A percentile compares a stretch with the other conserved stretches of the same genome.
Evolutionary conservation across 495 filamentous ascomycete genomes (phyloP).

Genomic region (Hypoxylon cercidicola): DNA sequence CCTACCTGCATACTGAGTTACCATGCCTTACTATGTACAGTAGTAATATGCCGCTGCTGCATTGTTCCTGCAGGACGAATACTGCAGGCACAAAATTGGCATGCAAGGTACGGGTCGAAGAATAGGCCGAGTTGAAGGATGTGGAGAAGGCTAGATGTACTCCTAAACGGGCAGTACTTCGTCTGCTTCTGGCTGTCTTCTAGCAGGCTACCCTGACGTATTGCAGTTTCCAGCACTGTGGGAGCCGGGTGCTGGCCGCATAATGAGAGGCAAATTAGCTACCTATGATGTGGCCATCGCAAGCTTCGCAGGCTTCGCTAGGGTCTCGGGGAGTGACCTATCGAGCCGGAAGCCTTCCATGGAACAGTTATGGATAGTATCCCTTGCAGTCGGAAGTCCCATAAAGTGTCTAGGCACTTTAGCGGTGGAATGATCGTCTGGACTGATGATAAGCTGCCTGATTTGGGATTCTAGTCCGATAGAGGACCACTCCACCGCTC

Average conservation of each 20-base stretch:
- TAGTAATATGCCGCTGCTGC: constrained; percentile 40
- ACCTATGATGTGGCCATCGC: constrained; percentile 16
- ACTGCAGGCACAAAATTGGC: constrained; percentile 47
- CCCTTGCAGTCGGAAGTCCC: constrained; percentile 40
- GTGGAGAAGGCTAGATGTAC: constrained; percentile 34
- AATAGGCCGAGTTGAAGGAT: constrained; percentile 40
- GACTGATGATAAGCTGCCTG: constrained; percentile 40
- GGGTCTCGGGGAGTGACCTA: constrained; percentile 5
- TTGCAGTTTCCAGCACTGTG: constrained; percentile 41
- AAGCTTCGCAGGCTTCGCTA: constrained; percentile 11
- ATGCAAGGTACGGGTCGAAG: constrained; percentile 49
- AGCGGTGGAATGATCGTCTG: constrained; percentile 42
- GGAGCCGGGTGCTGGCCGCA: constrained; percentile 43
- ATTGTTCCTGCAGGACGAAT: constrained; percentile 49
- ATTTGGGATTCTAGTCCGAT: constrained; percentile 42
- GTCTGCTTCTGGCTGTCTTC: constrained; percentile 4
- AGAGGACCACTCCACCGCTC: constrained; percentile 37
- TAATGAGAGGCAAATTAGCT: constrained; percentile 44
- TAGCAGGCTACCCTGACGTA: constrained; percentile 30
- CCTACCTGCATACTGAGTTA: constrained; percentile 40
- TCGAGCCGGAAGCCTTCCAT: constrained; percentile 49
- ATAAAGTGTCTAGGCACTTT: constrained; percentile 34
- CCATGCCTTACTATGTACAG: constrained; percentile 37
- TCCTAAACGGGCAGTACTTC: constrained; percentile 30
- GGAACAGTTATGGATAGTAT: constrained; percentile 43